Evolutionary conservation across 2,329 filamentous ascomycete genomes (phyloP).

Genomic region (Epichloe hybrida): DNA sequence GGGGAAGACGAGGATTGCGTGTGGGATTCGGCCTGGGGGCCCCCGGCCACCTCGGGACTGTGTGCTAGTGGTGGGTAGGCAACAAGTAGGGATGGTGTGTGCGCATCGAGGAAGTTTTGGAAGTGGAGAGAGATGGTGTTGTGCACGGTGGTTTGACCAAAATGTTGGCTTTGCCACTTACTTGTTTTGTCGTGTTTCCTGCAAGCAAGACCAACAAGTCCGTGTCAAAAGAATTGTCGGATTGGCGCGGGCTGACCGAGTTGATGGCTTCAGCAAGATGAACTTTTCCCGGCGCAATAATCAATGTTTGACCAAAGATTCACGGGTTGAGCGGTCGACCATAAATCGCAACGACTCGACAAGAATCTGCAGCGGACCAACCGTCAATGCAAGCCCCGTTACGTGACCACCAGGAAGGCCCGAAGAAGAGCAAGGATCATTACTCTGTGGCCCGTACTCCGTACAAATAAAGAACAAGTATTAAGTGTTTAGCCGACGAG

Average conservation of each 20-base stretch:
- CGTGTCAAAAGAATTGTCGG: not conserved
- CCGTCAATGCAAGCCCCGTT: not conserved
- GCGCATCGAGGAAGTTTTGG: not conserved
- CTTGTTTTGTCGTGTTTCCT: not conserved
- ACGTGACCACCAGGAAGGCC: not conserved
- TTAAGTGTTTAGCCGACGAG: too few relatives aligned
- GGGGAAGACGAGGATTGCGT: not conserved
- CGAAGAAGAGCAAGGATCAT: constrained; percentile 3
- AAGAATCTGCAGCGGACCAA: not conserved
- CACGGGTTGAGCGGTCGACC: not conserved
- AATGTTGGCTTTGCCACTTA: constrained; percentile 1
- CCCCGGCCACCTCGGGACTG: not conserved
- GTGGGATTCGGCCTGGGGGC: constrained; percentile 1
- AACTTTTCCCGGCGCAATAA: not conserved
- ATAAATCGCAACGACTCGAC: not conserved
- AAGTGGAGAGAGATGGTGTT: not conserved
- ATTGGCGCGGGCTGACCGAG: not conserved
- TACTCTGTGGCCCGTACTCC: not conserved
- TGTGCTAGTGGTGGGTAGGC: not conserved
- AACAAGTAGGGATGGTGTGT: not conserved
- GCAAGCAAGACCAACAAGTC: not conserved
- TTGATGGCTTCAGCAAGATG: not conserved
- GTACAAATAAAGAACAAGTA: too few relatives aligned
- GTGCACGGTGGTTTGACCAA: not conserved
- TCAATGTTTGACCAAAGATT: not conserved